Conservation (phyloP, 805 yeast genomes). For the Wickerhamiella dianesei region DNA sequence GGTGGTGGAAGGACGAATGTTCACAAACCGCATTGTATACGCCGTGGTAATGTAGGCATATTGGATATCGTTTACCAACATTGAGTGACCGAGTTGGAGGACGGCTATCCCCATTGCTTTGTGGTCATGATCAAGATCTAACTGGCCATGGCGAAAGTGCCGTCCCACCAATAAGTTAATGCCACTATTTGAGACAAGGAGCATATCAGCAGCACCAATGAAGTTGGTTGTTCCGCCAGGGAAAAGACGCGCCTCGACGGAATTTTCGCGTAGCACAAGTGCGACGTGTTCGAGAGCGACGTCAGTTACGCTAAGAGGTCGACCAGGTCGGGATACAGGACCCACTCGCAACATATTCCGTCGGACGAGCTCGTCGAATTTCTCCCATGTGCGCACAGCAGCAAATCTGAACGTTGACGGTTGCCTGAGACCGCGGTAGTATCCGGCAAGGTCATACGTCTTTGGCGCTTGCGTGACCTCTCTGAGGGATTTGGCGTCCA, state of each 20-base stretch:
- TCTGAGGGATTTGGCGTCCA: not conserved
- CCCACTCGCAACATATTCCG: not conserved
- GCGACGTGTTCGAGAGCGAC: slow-evolving; percentile 1
- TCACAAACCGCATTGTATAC: slow-evolving; percentile 12
- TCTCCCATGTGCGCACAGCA: not conserved
- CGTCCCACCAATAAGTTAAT: not conserved
- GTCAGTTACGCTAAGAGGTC: not conserved
- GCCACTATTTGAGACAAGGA: not conserved
- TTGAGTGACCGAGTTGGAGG: slow-evolving; percentile 9
- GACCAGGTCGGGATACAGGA: not conserved
- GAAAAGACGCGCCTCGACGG: slow-evolving; percentile 4
- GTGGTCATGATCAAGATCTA: not conserved
- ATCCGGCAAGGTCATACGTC: not conserved
- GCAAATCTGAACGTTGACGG: not conserved
- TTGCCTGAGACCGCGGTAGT: not conserved
- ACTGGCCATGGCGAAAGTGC: not conserved
- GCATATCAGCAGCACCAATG: not conserved
- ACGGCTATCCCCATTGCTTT: slow-evolving; percentile 2
- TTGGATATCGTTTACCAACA: slow-evolving; percentile 15
- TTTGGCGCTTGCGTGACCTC: not conserved
- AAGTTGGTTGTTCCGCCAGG: not conserved
- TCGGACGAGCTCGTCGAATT: not conserved
- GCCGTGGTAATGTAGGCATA: slow-evolving; percentile 17
- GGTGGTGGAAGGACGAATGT: slow-evolving; percentile 1
- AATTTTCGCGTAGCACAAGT: not conserved